phyloP scores from a whole-genome alignment of 257 asterid genomes.

The Hygrophila difformis region DNA sequence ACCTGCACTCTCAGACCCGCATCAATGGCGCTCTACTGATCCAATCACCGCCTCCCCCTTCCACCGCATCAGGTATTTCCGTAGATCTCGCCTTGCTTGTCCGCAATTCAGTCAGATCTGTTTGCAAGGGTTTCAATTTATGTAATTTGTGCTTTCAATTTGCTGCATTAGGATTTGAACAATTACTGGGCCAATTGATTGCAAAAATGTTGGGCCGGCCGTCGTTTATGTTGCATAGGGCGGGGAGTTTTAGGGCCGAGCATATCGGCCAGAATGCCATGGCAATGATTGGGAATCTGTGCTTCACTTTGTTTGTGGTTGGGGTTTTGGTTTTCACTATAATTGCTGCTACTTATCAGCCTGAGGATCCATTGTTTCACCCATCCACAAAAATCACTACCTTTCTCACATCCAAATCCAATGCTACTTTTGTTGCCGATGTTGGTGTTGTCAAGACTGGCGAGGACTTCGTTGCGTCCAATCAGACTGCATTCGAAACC shows the following conservation, averaged over 20 bases:
- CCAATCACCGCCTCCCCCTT: not conserved
- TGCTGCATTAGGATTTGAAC: not conserved
- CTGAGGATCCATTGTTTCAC: slow-evolving; percentile 51
- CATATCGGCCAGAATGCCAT: slow-evolving; percentile 51
- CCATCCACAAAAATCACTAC: slow-evolving; percentile 47
- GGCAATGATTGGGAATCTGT: slow-evolving; percentile 44
- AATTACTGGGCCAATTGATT: too few species aligned
- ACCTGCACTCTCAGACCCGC: not conserved
- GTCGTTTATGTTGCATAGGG: slow-evolving; percentile 24
- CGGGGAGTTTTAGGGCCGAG: slow-evolving; percentile 45
- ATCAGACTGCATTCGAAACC: slow-evolving; percentile 30
- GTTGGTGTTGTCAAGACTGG: slow-evolving; percentile 43
- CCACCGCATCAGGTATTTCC: not conserved
- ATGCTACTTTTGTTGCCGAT: slow-evolving; percentile 46
- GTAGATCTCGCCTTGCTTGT: not conserved
- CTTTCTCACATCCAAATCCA: slow-evolving; percentile 48
- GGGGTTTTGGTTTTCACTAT: slow-evolving; percentile 60
- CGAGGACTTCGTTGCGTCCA: slow-evolving; percentile 37
- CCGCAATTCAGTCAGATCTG: not conserved
- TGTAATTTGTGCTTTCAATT: not conserved
- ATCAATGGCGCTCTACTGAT: not conserved
- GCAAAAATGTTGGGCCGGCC: slow-evolving; percentile 30
- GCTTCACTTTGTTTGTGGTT: slow-evolving; percentile 47
- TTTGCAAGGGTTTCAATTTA: not conserved
- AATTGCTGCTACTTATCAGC: slow-evolving; percentile 48